Base-by-base conservation (phyloP, 805 yeast species). In the Metschnikowia similis region DNA sequence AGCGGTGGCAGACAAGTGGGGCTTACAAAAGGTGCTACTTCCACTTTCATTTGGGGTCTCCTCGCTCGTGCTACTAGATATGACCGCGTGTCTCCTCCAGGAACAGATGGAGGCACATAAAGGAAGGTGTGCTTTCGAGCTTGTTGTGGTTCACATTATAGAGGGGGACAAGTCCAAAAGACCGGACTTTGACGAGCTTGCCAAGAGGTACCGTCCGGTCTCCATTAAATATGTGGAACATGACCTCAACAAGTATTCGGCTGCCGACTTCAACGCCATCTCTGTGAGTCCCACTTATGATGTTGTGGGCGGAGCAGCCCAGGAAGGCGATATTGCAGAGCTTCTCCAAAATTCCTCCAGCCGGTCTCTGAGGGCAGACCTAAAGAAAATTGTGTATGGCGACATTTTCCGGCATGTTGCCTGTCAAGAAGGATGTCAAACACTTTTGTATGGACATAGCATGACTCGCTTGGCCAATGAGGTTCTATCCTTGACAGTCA, bases 381-480 rank as follows among this genome's bases (percentile, higher is more conserved):
- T 89, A 21, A 54, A 72, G 10, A 64, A 71, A 2, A 62, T 81
- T 1, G 69, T 88, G 5, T 64, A 68, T 14, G 71, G 73, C 6
- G 79, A 78, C 37, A 56, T 84, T 4, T 66, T 84, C 1, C 56
- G 74, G 31, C 63, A 70, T 29, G 64, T 76, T 10, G 88, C 90
- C 0, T 56, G 58, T 6, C 64, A 67, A 10, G 66, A 71, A 13
- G 60, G 65, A 0, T 78, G 83, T 57, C 70, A 76, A n/a, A 75
- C 87, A n/a, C 69, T 89, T 3, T 45, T 89, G 8, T 81, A 82
- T 70, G 89, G 92, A 1, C 87, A 84, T 60, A 82, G 87, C 28
- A 87, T 89, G 95, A 87, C 96, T 0, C 76, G 83, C 38, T 63
- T 91, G 26, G 96, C 97, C 1, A 89, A 85, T 58, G 83, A 83